phyloP scores from a whole-genome alignment of 2,329 filamentous ascomycete genomes.

The Blastomyces silverae region DNA sequence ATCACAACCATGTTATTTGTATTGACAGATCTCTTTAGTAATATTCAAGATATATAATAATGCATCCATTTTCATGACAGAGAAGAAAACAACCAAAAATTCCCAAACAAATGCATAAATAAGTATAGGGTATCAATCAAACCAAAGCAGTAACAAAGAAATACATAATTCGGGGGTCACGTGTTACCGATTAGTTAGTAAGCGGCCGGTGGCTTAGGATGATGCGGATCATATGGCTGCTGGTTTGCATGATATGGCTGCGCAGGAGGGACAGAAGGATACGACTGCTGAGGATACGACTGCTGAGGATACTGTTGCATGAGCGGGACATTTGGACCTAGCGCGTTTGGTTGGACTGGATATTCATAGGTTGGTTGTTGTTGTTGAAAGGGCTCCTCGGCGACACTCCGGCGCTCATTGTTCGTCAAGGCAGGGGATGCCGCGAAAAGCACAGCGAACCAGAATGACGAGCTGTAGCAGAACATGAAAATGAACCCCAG shows the following conservation, averaged over 20 bases:
- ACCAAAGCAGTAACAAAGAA: neutral
- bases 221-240: neutral
- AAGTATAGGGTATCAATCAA: neutral
- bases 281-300: neutral
- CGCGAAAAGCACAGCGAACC: neutral
- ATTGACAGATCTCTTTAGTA: too few species aligned
- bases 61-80: too few species aligned
- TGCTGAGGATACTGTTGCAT: slow-evolving; percentile 1
- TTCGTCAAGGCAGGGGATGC: neutral
- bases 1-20: too few species aligned
- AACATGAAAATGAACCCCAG: neutral
- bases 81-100: too few species aligned
- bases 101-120: too few species aligned
- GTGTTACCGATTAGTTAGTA: neutral
- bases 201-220: neutral
- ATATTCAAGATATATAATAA: too few species aligned
- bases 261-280: neutral
- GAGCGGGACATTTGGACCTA: neutral
- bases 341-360: neutral
- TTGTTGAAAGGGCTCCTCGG: neutral
- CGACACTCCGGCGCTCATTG: neutral
- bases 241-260: neutral
- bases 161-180: neutral
- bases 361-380: neutral
- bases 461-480: neutral